A percentile compares a stretch with the other conserved stretches of the same genome.
These are phyloP conservation scores for Eucalyptus pumila DNA, from an alignment of 345 rosid species.

Conservation along the genomic window DNA sequence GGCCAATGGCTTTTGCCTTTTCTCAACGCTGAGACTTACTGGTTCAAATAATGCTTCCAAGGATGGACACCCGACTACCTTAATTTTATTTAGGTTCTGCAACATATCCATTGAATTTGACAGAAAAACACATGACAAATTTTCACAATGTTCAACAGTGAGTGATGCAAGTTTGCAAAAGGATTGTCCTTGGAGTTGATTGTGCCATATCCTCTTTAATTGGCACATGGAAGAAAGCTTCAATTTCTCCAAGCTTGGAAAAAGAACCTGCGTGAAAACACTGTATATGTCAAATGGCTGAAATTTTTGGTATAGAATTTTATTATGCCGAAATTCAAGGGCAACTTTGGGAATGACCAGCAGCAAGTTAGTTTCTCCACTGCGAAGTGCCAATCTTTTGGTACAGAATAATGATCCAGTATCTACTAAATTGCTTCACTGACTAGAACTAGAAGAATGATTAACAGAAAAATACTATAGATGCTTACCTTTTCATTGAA, in stretches of 20 bases:
- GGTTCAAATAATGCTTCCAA: background rate
- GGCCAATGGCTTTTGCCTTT: background rate
- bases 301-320: too few species aligned
- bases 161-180: background rate
- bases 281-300: fast-evolving
- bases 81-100: fast-evolving
- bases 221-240: background rate
- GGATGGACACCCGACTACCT: background rate
- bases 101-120: background rate
- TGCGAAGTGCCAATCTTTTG: fast-evolving
- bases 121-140: background rate
- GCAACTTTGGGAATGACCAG: too few species aligned
- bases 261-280: fast-evolving
- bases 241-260: background rate
- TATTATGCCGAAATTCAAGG: fast-evolving
- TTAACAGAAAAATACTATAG: too few species aligned
- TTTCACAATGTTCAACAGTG: background rate
- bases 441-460: background rate
- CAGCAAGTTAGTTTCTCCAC: fast-evolving
- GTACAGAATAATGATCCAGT: fast-evolving
- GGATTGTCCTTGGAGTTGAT: background rate
- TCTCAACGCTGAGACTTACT: fast-evolving
- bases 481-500: background rate
- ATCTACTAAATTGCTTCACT: fast-evolving
- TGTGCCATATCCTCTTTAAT: background rate